Evolutionary conservation across 306 rosid genomes (phyloP).

Genomic region (Albizia julibrissin): DNA sequence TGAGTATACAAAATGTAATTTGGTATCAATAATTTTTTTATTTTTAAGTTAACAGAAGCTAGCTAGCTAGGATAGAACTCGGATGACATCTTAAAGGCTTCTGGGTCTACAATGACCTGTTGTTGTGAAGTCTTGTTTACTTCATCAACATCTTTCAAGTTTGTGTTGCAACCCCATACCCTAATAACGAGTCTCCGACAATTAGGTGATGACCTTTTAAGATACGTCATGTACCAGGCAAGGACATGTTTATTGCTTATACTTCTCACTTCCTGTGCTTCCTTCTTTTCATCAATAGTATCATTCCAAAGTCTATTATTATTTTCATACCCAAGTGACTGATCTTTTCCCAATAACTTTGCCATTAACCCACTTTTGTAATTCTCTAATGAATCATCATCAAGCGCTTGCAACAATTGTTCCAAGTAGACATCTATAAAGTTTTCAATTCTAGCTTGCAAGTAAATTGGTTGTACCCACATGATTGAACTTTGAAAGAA

Average conservation of each 20-base stretch:
- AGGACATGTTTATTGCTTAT: conserved; percentile 66
- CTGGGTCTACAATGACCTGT: conserved; percentile 56
- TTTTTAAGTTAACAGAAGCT: conserved; percentile 40
- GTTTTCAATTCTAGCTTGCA: conserved; percentile 78
- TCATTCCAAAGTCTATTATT: no score
- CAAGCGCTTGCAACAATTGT: conserved; percentile 72
- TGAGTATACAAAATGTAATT: no score
- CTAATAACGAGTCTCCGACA: conserved; percentile 71
- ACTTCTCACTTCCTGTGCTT: no score
- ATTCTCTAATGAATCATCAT: conserved; percentile 68
- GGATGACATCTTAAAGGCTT: conserved; percentile 65
- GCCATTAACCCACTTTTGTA: conserved; percentile 74
- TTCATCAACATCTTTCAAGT: conserved; percentile 56
- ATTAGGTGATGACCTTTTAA: conserved; percentile 66
- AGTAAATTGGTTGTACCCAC: conserved; percentile 77
- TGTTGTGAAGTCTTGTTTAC: conserved; percentile 38
- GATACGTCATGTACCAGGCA: conserved; percentile 67
- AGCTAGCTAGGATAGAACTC: conserved; percentile 63
- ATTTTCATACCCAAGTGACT: conserved; percentile 82
- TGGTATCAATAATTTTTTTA: no score
- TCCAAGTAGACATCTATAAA: conserved; percentile 62
- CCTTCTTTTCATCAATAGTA: no score
- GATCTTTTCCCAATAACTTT: conserved; percentile 90
- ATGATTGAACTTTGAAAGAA: conserved; percentile 79
- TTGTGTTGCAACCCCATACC: conserved; percentile 88